Evolutionary conservation across 1,284 basidiomycete genomes (phyloP), one percentile per base, ranked within the genome.

Genomic region (Irpex rosettiformis): DNA sequence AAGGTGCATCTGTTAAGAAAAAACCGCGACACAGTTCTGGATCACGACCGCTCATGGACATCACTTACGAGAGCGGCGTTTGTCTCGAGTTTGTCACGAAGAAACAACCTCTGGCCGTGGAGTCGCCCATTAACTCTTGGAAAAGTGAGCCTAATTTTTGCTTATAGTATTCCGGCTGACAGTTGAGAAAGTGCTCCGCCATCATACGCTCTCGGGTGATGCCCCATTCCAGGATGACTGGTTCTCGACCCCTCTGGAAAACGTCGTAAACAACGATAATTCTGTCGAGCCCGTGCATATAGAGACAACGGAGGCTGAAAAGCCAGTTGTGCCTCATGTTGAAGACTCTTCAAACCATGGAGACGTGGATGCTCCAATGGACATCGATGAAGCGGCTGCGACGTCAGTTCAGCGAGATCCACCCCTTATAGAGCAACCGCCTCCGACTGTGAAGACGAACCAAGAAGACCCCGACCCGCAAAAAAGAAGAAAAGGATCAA

Each of bases 1-100:
- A 72, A 59, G 79, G 79, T 1, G 73, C 68, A 27, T 58, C 54
- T 13, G 57, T 76, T 16, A 66, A 66, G 47, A 28, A 56, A 51
- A 54, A 61, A 48, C 13, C n/a, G 22, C 18, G 4, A 18, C 8
- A 8, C 18, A 21, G 65, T 21, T 49, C 63, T 13, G 27, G 10
- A 55, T 42, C 64, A 67, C 27, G 65, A 13, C 29, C 45, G 16
- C 48, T 55, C 3, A 53, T 61, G n/a, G 24, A 33, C 1, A 7
- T 63, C 6, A n/a, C 7, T 29, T 65, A 56, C 30, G 11, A 33
- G 3, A 28, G 49, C 0, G 61, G 61, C 16, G 54, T 56, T 10
- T 48, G 40, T 5, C 24, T 65, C 16, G 54, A 56, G 47, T 63
- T 62, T 45, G 6, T 22, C 28, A 51, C 24, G 40, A 47, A 45